Base-by-base conservation (phyloP, 164 flowering plant species). In the Magnolia sinica region DNA sequence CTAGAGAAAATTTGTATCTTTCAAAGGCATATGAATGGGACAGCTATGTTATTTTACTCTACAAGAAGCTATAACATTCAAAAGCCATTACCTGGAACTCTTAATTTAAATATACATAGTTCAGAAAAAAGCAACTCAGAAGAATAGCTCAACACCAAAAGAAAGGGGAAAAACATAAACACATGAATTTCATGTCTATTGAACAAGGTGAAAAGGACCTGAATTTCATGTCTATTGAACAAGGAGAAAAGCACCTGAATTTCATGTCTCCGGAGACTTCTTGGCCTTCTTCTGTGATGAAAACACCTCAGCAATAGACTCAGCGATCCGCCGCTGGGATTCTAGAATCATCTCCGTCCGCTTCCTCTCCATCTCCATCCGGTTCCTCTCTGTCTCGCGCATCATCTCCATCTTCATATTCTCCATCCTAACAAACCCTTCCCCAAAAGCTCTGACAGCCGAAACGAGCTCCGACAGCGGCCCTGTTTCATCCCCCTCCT, bases 311-410 rank as follows among this genome's bases (percentile, higher is more conserved):
- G 78, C 77, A 73, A 95, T 88, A 9, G 87, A 76, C 13, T 91
- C 89, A 8, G 88, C 85, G 72, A 91, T 84, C 75, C 81, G 87
- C 70, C 79, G 80, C 78, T 92, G 93, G 0, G 96, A 89, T 9
- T 87, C 83, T 2, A 88, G 74, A 73, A 95, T 89, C 96, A 93
- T 88, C 77, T 87, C 86, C 66, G 80, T 86, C 83, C 92, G 81
- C 86, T 82, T 92, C 31, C 69, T 85, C 85, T 94, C 98, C 93
- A 93, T 94, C 79, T 92, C 95, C 92, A 88, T 85, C 73, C 95
- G 77, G 18, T 49, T 69, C 87, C 81, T 88, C 85, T 92, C 92
- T 0, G 83, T 84, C 69, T 95, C 96, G 79, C 72, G 86, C 90
- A 88, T 83, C 89, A 91, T 84, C 82, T 93, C 95, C 91, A 92